Evolutionary conservation across 306 rosid species (phyloP).

Genomic region (Biancaea sappan): DNA sequence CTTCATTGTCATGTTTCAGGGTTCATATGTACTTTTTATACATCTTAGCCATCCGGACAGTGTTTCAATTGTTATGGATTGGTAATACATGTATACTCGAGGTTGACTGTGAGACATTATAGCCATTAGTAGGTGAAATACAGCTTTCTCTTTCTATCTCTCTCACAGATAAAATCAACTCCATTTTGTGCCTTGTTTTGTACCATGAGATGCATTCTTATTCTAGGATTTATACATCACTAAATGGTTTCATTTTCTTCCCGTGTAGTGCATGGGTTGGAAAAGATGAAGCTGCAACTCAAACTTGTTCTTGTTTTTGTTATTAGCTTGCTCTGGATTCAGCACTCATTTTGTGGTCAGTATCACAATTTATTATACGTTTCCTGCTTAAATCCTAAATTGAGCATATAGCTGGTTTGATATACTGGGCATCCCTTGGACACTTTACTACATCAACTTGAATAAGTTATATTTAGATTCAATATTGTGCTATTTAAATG

Average conservation of each 20-base stretch:
- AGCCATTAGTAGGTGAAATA: neutral
- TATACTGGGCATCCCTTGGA: neutral
- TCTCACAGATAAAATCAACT: constrained; percentile 17
- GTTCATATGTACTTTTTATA: neutral
- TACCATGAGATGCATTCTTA: constrained; percentile 21
- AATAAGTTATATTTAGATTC: neutral
- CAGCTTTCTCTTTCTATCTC: neutral
- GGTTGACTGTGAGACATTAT: neutral
- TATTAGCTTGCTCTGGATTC: constrained; percentile 64
- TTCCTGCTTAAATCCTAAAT: neutral
- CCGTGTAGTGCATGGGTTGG: constrained; percentile 41
- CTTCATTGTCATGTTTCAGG: constrained; percentile 17
- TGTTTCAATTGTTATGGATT: neutral
- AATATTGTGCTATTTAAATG: neutral
- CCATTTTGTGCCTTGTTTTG: constrained; percentile 13
- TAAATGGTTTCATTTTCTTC: constrained; percentile 34
- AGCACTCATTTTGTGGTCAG: constrained; percentile 73
- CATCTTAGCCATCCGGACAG: neutral
- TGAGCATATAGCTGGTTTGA: neutral
- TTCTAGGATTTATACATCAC: constrained; percentile 21
- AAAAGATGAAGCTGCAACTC: constrained; percentile 67
- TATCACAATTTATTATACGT: constrained; percentile 22
- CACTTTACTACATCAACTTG: neutral
- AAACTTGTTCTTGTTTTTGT: constrained; percentile 52
- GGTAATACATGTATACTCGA: constrained; percentile 21